Base-by-base conservation (phyloP, 2,329 filamentous ascomycete genomes). In the Aspergillus floridensis region DNA sequence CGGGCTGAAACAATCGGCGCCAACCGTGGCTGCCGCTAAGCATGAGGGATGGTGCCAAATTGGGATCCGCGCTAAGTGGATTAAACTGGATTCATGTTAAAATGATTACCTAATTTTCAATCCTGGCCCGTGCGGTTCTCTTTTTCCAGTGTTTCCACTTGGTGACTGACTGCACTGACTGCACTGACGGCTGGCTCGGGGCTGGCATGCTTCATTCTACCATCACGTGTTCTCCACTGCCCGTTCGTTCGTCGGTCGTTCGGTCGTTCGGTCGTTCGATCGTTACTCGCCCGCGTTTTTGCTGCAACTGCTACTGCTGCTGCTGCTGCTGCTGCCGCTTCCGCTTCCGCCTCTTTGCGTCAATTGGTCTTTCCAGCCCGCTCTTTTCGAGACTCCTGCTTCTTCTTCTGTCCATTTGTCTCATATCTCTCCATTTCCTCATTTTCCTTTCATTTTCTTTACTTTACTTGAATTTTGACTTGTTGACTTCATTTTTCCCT, bases 381-480 rank as follows among this genome's bases (percentile, higher is more conserved):
- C 38, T 44, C 16, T 19, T 44, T 44, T 44, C 16, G 38, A 52
- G 24, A 38, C 49, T 22, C 5, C 51, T 53, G 22, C 14, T 51
- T 41, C 49, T 47, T 59, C 38, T 49, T 56, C 29, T 35, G 44
- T 49, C 55, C 59, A 54, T 62, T 41, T 41, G 22, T 51, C 49
- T 50, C 49, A 44, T 22, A 41, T 58, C 21, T 22, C 47, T 19
- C 22, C 47, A n/a, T 41, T 49, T 49, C 21, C n/a, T 48, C 32
- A 24, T 14, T 38, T 44, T 31, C 12, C 29, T 29, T 29, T 49
- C 21, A 14, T 73, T 76, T 67, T 82, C 79, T 63, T 53, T 41
- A 24, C 26, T 38, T 2, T 29, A 29, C 26, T 29, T 7, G 26
- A 8, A 2, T 10, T 10, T 8, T 29, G 26, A 29, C 2, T n/a